phyloP scores from a whole-genome alignment of 805 yeast species.

The Schwanniomyces vanrijiae region DNA sequence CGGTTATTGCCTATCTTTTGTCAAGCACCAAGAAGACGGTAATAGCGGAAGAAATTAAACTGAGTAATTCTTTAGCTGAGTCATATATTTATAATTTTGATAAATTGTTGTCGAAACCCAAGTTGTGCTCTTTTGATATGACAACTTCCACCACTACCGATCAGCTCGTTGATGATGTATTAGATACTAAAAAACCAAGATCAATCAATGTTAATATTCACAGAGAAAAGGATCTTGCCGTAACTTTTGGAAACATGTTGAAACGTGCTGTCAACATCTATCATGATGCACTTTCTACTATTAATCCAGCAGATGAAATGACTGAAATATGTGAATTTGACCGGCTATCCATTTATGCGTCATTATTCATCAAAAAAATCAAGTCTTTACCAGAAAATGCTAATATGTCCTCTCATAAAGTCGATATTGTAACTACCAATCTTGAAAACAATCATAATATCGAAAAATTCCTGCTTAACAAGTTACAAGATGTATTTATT shows the following conservation, averaged over 20 bases:
- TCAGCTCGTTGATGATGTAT: constrained; percentile 12
- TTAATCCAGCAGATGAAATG: neutral
- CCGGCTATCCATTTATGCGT: neutral
- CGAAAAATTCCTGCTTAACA: neutral
- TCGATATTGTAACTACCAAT: neutral
- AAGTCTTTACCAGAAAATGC: neutral
- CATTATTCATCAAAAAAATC: neutral
- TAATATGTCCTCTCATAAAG: neutral
- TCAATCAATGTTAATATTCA: neutral
- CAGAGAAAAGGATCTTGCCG: constrained; percentile 15
- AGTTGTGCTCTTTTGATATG: constrained; percentile 8
- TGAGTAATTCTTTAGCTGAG: constrained; percentile 2
- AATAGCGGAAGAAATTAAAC: constrained; percentile 11
- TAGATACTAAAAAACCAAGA: neutral
- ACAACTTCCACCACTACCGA: constrained; percentile 14
- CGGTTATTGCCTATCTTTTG: constrained; percentile 13
- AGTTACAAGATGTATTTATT: neutral
- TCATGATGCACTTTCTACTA: neutral
- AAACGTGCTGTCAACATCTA: constrained; percentile 10
- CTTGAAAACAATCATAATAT: neutral
- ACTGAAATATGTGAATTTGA: neutral
- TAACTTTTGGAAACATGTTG: constrained; percentile 17
- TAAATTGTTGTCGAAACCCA: constrained; percentile 20
- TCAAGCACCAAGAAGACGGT: constrained; percentile 14
- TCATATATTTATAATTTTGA: constrained; percentile 13